Conservation (phyloP, 2,329 filamentous ascomycete species). For the Aspergillus versicolor region DNA sequence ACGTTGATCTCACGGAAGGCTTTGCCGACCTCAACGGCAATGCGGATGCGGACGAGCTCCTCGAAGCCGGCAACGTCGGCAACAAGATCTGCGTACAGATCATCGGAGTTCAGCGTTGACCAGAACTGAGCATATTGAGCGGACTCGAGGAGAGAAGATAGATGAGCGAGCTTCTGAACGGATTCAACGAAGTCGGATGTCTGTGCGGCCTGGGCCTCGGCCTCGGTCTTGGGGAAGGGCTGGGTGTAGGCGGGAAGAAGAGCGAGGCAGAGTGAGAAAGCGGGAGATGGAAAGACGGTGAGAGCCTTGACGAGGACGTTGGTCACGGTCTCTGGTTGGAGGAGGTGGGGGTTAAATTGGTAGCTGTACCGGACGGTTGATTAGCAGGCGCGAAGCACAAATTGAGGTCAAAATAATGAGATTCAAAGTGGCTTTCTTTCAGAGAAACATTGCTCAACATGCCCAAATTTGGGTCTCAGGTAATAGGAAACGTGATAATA, state of each 20-base stretch:
- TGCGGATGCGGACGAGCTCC: constrained; percentile 85
- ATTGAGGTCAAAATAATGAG: background rate
- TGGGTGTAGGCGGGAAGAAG: constrained; percentile 85
- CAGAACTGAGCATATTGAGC: constrained; percentile 93
- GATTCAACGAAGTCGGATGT: constrained; percentile 71
- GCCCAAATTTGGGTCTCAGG: constrained; percentile 63
- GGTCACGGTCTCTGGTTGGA: constrained; percentile 95
- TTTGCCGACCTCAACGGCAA: constrained; percentile 82
- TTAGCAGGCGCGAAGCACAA: background rate
- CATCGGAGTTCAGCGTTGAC: constrained; percentile 86
- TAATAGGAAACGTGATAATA: constrained; percentile 96
- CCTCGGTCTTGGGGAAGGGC: constrained; percentile 55
- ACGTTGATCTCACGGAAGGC: constrained; percentile 72
- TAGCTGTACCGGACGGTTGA: constrained; percentile 61
- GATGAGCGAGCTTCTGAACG: constrained; percentile 77
- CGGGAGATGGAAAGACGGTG: constrained; percentile 92
- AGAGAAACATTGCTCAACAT: constrained; percentile 74
- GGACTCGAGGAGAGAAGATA: constrained; percentile 84
- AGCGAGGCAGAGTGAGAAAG: constrained; percentile 91
- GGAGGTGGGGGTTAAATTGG: constrained; percentile 98
- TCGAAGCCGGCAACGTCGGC: constrained; percentile 95
- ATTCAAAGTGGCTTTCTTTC: constrained; percentile 42
- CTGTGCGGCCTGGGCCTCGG: constrained; percentile 42
- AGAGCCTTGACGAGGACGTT: constrained; percentile 98
- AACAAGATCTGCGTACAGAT: constrained; percentile 91